Evolutionary conservation across 805 yeast genomes (phyloP), one percentile per base, ranked within the genome.

Genomic region (Yarrowia keelungensis): DNA sequence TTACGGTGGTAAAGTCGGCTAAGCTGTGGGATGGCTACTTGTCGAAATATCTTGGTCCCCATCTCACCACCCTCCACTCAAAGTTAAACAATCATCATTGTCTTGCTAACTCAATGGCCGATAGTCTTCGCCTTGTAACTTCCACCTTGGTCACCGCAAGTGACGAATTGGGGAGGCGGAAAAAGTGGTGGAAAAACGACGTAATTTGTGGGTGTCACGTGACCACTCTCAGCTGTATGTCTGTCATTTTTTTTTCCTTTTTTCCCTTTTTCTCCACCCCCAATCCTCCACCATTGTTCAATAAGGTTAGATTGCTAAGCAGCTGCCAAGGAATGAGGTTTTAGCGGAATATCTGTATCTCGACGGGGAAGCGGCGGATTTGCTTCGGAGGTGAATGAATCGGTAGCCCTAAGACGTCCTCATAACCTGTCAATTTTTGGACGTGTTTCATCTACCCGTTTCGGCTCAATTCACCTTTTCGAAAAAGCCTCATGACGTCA

Each of bases 101-200:
- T 56, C 62, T 56, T 56, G 62, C 62, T 56, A 56, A 56, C 62
- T 56, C 62, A 56, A 56, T 56, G 62, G 62, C 62, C 9, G 39
- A 15, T 56, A 22, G 38, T 8, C 47, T 42, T 32, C n/a, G 5
- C 7, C 26, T 39, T 56, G 38, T 11, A 41, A n/a, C 47, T 56
- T 41, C 62, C 47, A 4, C 39, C 32, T 26, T 26, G 32, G 32
- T 26, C 32, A 5, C 7, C 32, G 32, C 32, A 26, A 26, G 4
- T 26, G 32, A 26, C 32, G 2, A 19, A 19, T 19, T 45, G 0
- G 49, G 32, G 1, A n/a, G 26, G 11, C 32, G 54, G 14, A 11
- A 12, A 16, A 8, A 10, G 16, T 19, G 10, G 9, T n/a, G 22
- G 26, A 11, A n/a, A 45, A 45, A 16, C 19, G 47, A 10, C 12